Conservation (phyloP, 1,284 basidiomycete genomes). For the Irpex rosettiformis region DNA sequence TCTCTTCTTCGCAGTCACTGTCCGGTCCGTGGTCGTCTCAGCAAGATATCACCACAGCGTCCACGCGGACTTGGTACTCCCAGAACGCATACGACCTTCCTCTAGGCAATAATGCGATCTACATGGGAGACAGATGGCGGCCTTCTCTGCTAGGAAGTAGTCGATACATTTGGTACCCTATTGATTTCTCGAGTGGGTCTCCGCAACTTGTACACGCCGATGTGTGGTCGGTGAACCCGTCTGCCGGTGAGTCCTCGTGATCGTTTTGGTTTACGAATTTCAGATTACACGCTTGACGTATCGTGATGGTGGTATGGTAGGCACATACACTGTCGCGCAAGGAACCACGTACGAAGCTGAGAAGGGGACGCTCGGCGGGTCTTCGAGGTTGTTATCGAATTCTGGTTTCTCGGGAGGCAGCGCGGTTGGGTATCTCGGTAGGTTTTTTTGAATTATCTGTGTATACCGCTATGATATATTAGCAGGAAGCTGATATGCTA, state of each 20-base stretch:
- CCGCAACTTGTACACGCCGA: slow-evolving; percentile 55
- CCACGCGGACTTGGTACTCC: slow-evolving; percentile 55
- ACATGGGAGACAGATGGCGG: slow-evolving; percentile 67
- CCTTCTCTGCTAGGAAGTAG: slow-evolving; percentile 53
- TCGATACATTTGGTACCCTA: slow-evolving; percentile 59
- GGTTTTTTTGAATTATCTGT: slow-evolving; percentile 5
- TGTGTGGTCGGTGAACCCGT: slow-evolving; percentile 52
- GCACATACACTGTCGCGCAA: slow-evolving; percentile 46
- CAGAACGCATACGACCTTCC: slow-evolving; percentile 58
- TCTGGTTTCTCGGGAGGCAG: slow-evolving; percentile 49
- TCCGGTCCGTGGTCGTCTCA: slow-evolving; percentile 55
- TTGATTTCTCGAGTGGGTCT: slow-evolving; percentile 48
- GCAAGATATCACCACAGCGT: slow-evolving; percentile 49
- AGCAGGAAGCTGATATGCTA: background rate
- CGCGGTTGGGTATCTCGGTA: slow-evolving; percentile 55
- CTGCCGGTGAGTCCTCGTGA: slow-evolving; percentile 32
- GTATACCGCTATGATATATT: background rate
- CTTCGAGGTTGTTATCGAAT: slow-evolving; percentile 39
- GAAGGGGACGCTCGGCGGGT: slow-evolving; percentile 47
- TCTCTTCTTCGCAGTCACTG: slow-evolving; percentile 37
- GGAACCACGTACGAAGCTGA: slow-evolving; percentile 60
- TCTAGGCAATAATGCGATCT: slow-evolving; percentile 48
- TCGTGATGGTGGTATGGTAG: slow-evolving; percentile 18
- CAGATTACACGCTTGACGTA: no score
- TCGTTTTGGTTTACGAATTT: background rate